phyloP scores from a whole-genome alignment of 495 filamentous ascomycete genomes.

The Cercophora newfieldiana region DNA sequence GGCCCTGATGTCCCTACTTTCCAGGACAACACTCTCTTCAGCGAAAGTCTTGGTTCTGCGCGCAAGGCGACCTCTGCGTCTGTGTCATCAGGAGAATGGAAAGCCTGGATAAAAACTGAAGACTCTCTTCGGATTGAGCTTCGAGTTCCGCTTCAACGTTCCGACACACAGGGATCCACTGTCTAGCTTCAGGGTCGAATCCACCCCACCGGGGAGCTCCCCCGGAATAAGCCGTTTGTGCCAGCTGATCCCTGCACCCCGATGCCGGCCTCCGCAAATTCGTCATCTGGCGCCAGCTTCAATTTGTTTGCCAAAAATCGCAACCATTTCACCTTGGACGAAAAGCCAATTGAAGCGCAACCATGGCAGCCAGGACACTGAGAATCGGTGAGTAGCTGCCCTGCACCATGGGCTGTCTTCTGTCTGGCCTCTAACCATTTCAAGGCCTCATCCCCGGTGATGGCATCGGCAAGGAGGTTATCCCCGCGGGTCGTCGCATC shows the following conservation, averaged over 20 bases:
- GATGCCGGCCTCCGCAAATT: conserved; percentile 11
- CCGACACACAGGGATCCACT: background rate
- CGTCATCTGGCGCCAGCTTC: conserved; percentile 12
- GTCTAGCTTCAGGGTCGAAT: background rate
- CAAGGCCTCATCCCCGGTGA: conserved; percentile 95
- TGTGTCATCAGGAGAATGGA: background rate
- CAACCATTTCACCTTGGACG: background rate
- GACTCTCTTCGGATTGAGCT: background rate
- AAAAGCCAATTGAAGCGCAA: conserved; percentile 33
- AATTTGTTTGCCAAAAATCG: conserved; percentile 4
- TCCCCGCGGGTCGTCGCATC: conserved; percentile 87
- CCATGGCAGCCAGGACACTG: conserved; percentile 57
- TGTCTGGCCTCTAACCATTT: background rate
- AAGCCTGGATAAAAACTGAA: background rate
- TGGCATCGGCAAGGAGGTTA: conserved; percentile 97
- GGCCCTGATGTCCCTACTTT: background rate
- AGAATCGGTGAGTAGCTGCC: conserved; percentile 55
- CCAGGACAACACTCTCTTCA: background rate
- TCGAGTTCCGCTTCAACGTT: background rate
- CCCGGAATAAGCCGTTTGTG: conserved; percentile 15
- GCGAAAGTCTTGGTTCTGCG: too few species aligned
- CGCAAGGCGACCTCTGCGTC: too few species aligned
- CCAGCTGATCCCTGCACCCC: conserved; percentile 8
- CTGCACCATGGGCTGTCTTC: background rate
- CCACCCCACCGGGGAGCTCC: background rate